Evolutionary conservation across 2,329 filamentous ascomycete genomes (phyloP), one percentile per base, ranked within the genome.

Genomic region (Penicillium janthinellum): DNA sequence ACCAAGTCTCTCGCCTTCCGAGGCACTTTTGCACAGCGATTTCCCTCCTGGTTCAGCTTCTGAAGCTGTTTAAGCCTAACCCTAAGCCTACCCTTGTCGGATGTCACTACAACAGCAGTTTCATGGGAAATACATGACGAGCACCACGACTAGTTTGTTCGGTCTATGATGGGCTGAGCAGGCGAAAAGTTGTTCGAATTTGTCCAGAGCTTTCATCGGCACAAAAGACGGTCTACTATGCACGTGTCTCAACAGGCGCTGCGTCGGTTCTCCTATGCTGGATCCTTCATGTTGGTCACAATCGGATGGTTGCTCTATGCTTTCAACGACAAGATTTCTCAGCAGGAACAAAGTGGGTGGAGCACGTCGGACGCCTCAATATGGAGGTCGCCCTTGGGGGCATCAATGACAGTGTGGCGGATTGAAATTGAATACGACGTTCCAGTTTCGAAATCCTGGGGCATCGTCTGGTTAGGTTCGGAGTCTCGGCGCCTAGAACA

Each of bases 41-140:
- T 10, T 87, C 90, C 88, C 88, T 87, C 89, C 85, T 82, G 84
- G 73, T 76, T 56, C 59, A 51, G 79, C 78, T 85, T 83, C 85
- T 88, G 86, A n/a, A 82, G 82, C 81, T 78, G 81, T 88, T 91
- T 90, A 93, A 93, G 68, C 90, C 93, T 96, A 96, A 96, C 93
- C 93, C 93, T 96, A 96, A 90, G 84, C 81, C 81, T 78, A 81
- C 77, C 81, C 87, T 90, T 90, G 91, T 88, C 86, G 73, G 75
- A 69, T 70, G 64, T 71, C 65, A 63, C 44, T 45, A 44, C 44
- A 60, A 66, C 63, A 66, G 61, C 56, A 90, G 90, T 84, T 72
- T 92, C 90, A 87, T 86, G 86, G 82, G 83, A 75, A 77, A 81
- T 80, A 85, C 88, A 89, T 87, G 87, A 87, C 83, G 79, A 84